Base-by-base conservation (phyloP, 805 yeast species). In the Candida oleophila region DNA sequence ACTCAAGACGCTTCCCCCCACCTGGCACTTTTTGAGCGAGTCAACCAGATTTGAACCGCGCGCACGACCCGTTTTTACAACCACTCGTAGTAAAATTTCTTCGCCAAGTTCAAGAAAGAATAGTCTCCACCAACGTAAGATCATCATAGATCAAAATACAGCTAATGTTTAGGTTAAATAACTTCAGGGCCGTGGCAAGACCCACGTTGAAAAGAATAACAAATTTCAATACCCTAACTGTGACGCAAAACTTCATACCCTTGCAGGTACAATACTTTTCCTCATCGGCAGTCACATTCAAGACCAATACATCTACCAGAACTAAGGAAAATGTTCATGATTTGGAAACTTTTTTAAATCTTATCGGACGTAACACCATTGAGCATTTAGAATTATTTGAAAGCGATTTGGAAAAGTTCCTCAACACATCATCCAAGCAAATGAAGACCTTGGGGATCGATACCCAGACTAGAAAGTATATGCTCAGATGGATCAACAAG, bases 401-500 rank as follows among this genome's bases (percentile, higher is more conserved):
- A 53, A 64, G 64, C 20, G 76, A 74, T 54, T 77, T 86, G 54
- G 74, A 80, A 9, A 75, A 79, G 53, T 77, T 92, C 48, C 83
- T 89, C 68, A 64, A 62, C 22, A 73, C 83, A 50, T 59, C 75
- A 19, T 76, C 89, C 2, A 56, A 62, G 44, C 68, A 71, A 19
- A 68, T 92, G 78, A 89, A 88, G 62, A 81, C 79, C 42, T 75
- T 81, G 62, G 97, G 97, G 15, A 73, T 92, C 30, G 92, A 88
- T 46, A 76, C 82, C 2, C 74, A 81, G 40, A 76, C 83, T 39
- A 77, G 97, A 63, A 79, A 84, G 59, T 87, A 87, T 67, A 77
- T 91, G 48, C 66, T 89, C 50, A 71, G 77, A 40, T 90, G 95
- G 84, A 75, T 80, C 42, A 83, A 90, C 58, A 80, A 77, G 55